Base-by-base conservation (phyloP, 331 rosid genomes). In the Acacia pycnantha region DNA sequence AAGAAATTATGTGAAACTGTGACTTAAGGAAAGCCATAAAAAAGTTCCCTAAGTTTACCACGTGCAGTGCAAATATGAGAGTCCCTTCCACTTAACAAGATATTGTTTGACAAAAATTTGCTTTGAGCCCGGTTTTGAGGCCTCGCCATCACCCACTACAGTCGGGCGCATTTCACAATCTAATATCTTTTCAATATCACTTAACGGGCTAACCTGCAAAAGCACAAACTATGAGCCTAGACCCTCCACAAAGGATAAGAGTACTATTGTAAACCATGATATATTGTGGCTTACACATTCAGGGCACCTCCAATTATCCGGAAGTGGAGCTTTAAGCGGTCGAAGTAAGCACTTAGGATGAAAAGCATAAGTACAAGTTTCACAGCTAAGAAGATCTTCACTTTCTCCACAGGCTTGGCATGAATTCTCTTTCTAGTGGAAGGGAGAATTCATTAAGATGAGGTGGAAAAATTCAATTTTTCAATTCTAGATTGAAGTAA, bases 31-130 rank as follows among this genome's bases (percentile, higher is more conserved):
- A 81, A 86, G 31, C 14, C 3, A 19, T 40, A 78, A 70, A 81
- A 70, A 58, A 40, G 83, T 80, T 84, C 61, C 46, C 65, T 11
- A 78, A 82, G 56, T 76, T 87, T 90, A 96, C 99, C 99, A 96
- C 76, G 94, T 82, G 84, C 97, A 92, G 46, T 96, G 99, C 85
- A 96, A 78, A 86, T 94, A 96, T 4, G 99, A 96, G 51, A 92
- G 83, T 26, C 93, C 99, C 86, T 96, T 96, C 99, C 99, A 96
- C 92, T 96, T 96, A 27, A 96, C 97, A 51, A 93, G 98, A 88
- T 96, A 96, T 78, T 96, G 99, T 84, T 96, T 96, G 59, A 96
- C 97, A 88, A 94, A 92, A 74, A 88, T 87, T 85, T 96, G 99
- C 85, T 96, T 94, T 26, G 97, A 87, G 44, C 94, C 94, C 67